Conservation (phyloP, 768 basidiomycete genomes). For the Myochromella boudieri region DNA sequence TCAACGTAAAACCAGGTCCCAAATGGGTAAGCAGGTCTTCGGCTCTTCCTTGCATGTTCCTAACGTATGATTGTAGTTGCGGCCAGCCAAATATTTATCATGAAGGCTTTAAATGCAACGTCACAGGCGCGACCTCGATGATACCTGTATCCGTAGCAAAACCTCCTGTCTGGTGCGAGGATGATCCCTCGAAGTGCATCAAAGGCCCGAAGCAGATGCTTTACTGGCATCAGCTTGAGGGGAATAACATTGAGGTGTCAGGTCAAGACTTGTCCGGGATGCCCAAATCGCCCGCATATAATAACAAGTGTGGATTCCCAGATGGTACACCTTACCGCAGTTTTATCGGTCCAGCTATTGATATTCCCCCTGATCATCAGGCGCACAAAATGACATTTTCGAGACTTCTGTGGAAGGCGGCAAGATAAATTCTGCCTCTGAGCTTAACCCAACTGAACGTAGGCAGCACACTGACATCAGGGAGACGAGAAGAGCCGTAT, state of each 20-base stretch:
- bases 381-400: conserved; percentile 47
- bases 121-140: conserved; percentile 40
- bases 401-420: conserved; percentile 10
- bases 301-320: conserved; percentile 44
- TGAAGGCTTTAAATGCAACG: conserved; percentile 45
- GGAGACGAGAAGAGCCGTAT: too few species aligned
- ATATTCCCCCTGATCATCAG: conserved; percentile 20
- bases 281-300: conserved; percentile 49
- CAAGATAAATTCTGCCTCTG: not conserved
- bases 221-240: conserved; percentile 49
- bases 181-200: conserved; percentile 37
- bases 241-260: conserved; percentile 46
- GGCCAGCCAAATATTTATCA: conserved; percentile 56
- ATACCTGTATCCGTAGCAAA: conserved; percentile 39
- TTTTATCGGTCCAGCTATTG: conserved; percentile 3
- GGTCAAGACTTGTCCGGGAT: conserved; percentile 38
- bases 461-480: too few species aligned
- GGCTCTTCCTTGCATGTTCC: not conserved
- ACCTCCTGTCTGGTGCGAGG: conserved; percentile 54
- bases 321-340: conserved; percentile 31
- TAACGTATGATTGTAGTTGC: conserved; percentile 32
- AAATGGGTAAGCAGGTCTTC: conserved; percentile 31
- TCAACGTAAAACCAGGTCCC: conserved; percentile 25
- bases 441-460: not conserved
- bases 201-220: conserved; percentile 56